Evolutionary conservation across 1,284 basidiomycete genomes (phyloP).

Genomic region (Ceratobasidium theobromae): DNA sequence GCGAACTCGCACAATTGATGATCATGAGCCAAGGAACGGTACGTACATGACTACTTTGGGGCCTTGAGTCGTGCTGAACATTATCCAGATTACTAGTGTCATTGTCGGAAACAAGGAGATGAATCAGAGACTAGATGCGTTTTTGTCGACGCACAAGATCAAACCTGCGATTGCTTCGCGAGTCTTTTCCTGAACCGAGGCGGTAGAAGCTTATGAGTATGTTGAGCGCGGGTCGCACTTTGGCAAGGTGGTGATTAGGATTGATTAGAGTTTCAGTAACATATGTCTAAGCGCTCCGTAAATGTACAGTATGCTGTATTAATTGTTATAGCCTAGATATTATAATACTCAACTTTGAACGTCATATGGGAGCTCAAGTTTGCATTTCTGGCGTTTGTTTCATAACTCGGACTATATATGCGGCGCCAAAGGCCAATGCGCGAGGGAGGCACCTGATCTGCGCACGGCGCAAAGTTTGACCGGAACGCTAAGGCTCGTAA

Average conservation of each 20-base stretch:
- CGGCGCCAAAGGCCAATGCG: no score
- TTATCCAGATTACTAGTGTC: not conserved
- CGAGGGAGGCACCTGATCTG: no score
- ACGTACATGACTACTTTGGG: not conserved
- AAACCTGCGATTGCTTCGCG: not conserved
- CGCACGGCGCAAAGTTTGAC: no score
- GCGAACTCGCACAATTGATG: not conserved
- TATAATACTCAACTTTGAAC: no score
- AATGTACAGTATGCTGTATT: no score
- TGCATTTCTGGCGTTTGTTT: no score
- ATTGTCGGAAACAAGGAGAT: not conserved
- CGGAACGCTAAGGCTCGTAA: no score
- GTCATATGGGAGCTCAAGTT: no score
- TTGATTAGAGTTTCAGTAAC: no score
- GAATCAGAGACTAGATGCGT: not conserved
- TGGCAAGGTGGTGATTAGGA: conserved; percentile 13
- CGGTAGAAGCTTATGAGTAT: conserved; percentile 1
- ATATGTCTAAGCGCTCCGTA: no score
- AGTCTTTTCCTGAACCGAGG: conserved; percentile 8
- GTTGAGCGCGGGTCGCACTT: conserved; percentile 6
- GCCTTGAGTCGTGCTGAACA: not conserved
- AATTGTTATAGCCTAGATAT: no score
- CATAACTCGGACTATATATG: no score
- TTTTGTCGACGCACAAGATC: conserved; percentile 9
- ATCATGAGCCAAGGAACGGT: not conserved